Percentiles rank a stretch among this genome's conserved stretches.
phyloP scores from a whole-genome alignment of 2,329 filamentous ascomycete genomes.

The Alternaria sp. region DNA sequence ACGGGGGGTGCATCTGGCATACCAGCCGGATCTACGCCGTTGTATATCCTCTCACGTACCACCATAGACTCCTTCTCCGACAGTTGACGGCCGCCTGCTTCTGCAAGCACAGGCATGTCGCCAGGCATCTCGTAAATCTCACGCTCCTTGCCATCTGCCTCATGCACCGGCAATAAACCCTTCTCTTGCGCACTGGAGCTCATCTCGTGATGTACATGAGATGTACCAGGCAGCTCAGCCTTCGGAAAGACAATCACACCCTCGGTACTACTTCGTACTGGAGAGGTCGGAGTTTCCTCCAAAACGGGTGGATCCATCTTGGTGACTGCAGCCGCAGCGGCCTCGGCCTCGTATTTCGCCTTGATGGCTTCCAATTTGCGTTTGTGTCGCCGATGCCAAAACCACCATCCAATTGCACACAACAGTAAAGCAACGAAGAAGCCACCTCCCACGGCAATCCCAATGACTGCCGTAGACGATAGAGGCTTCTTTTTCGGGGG shows the following conservation, averaged over 20 bases:
- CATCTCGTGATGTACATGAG: conserved; percentile 32
- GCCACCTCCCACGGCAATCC: conserved; percentile 54
- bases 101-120: conserved; percentile 63
- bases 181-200: conserved; percentile 27
- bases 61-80: conserved; percentile 60
- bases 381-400: conserved; percentile 43
- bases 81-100: conserved; percentile 58
- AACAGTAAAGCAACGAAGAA: conserved; percentile 47
- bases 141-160: conserved; percentile 49
- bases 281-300: conserved; percentile 37
- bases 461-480: conserved; percentile 52
- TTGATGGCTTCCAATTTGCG: conserved; percentile 32
- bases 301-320: conserved; percentile 30
- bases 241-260: conserved; percentile 54
- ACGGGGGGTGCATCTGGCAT: conserved; percentile 27
- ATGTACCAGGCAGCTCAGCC: conserved; percentile 54
- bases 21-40: conserved; percentile 53
- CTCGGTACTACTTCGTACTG: conserved; percentile 30
- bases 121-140: conserved; percentile 62
- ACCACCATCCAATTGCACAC: conserved; percentile 45
- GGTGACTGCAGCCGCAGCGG: conserved; percentile 28
- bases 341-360: conserved; percentile 36
- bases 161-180: conserved; percentile 28
- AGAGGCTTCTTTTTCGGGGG: conserved; percentile 16
- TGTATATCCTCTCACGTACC: conserved; percentile 56